These are phyloP conservation scores for Penicillium decumbens DNA, from an alignment of 2,329 filamentous ascomycete species.

Conservation along the genomic window DNA sequence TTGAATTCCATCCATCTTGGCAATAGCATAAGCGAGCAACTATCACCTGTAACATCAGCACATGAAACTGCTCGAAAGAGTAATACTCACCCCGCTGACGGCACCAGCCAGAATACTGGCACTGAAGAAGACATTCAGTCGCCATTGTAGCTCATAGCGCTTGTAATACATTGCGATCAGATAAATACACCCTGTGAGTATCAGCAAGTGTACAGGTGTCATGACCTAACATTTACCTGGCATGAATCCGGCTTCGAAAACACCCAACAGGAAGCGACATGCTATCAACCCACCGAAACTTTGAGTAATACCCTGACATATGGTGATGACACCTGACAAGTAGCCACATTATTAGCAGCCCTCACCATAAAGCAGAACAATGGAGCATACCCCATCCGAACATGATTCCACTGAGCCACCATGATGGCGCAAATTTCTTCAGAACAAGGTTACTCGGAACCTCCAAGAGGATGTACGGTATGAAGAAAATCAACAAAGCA, in stretches of 20 bases:
- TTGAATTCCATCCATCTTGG: conserved; percentile 38
- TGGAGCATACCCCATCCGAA: conserved; percentile 36
- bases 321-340: conserved; percentile 38
- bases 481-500: conserved; percentile 44
- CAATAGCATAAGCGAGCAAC: conserved; percentile 43
- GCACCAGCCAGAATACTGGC: conserved; percentile 39
- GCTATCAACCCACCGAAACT: conserved; percentile 40
- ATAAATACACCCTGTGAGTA: conserved; percentile 27
- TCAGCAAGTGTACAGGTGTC: background rate
- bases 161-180: conserved; percentile 39
- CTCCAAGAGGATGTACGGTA: conserved; percentile 46
- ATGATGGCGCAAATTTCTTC: conserved; percentile 41
- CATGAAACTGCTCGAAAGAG: background rate
- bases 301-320: conserved; percentile 41
- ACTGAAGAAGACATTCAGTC: conserved; percentile 35
- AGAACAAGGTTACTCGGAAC: conserved; percentile 48
- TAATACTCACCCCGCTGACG: conserved; percentile 32
- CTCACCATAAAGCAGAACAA: background rate
- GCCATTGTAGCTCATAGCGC: conserved; percentile 40
- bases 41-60: conserved; percentile 2
- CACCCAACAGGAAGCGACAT: conserved; percentile 35
- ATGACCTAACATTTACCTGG: conserved; percentile 24
- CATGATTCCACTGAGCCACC: conserved; percentile 43
- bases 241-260: conserved; percentile 38
- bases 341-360: background rate